A percentile compares a stretch with the other conserved stretches of the same genome.
Evolutionary conservation across 164 flowering plant species (phyloP).

Genomic region (Berberis thunbergii): DNA sequence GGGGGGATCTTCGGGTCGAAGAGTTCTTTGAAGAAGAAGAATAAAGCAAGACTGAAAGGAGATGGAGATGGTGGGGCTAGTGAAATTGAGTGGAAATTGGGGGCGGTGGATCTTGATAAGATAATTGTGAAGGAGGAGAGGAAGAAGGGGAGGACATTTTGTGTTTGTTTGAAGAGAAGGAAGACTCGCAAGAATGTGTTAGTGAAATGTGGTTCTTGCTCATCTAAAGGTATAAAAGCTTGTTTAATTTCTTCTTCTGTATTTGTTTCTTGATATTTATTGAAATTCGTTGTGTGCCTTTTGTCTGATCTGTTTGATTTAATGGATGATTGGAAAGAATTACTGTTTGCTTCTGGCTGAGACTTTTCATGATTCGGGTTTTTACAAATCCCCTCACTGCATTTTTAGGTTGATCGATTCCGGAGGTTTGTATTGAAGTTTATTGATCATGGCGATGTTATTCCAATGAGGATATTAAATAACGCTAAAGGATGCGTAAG

Average conservation of each 20-base stretch:
- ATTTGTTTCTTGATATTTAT: background rate
- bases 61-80: background rate
- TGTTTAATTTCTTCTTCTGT: conserved; percentile 19
- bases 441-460: too few species aligned
- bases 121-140: conserved; percentile 8
- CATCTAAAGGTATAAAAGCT: conserved; percentile 9
- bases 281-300: too few species aligned
- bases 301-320: too few species aligned
- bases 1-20: background rate
- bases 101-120: background rate
- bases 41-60: conserved; percentile 8
- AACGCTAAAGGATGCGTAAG: too few species aligned
- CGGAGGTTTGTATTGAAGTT: too few species aligned
- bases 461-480: too few species aligned
- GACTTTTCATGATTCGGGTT: too few species aligned
- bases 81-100: conserved; percentile 8
- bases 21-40: conserved; percentile 14
- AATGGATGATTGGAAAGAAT: too few species aligned
- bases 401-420: too few species aligned
- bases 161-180: conserved; percentile 50
- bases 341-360: too few species aligned
- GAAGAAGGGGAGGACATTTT: conserved; percentile 20
- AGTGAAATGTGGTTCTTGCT: conserved; percentile 17
- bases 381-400: too few species aligned
- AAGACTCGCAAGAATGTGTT: conserved; percentile 23